Percentiles rank a stretch among this genome's conserved stretches.
phyloP scores from a whole-genome alignment of 2,329 filamentous ascomycete species.

The Colletotrichum lentis region DNA sequence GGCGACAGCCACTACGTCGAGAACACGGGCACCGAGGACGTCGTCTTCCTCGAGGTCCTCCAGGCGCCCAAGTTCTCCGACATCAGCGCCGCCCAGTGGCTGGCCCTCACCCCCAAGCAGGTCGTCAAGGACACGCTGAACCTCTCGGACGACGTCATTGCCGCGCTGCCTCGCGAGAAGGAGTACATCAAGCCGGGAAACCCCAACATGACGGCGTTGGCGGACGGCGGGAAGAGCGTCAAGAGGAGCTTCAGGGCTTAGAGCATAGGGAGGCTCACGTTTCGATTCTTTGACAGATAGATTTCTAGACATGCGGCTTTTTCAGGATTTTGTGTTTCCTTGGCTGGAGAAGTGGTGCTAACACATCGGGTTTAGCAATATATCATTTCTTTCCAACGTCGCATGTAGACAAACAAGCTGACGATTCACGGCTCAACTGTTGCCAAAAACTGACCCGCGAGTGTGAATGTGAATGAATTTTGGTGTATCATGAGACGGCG shows the following conservation, averaged over 20 bases:
- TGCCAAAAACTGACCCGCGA: too few species aligned
- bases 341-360: too few species aligned
- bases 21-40: constrained; percentile 65
- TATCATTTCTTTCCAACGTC: too few species aligned
- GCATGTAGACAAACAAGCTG: too few species aligned
- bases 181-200: constrained; percentile 54
- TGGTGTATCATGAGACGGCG: too few species aligned
- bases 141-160: constrained; percentile 49
- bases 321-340: too few species aligned
- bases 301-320: too few species aligned
- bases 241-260: constrained; percentile 9
- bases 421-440: too few species aligned
- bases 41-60: constrained; percentile 68
- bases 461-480: too few species aligned
- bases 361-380: too few species aligned
- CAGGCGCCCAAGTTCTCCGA: constrained; percentile 62
- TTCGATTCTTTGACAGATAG: too few species aligned
- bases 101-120: constrained; percentile 65
- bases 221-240: constrained; percentile 22
- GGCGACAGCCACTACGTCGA: constrained; percentile 67
- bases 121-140: constrained; percentile 66
- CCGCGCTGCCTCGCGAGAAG: constrained; percentile 52
- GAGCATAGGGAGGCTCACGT: too few species aligned
- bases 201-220: constrained; percentile 47
- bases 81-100: constrained; percentile 65